phyloP scores from a whole-genome alignment of 163 green algal species.

The Scenedesmus sp. region DNA sequence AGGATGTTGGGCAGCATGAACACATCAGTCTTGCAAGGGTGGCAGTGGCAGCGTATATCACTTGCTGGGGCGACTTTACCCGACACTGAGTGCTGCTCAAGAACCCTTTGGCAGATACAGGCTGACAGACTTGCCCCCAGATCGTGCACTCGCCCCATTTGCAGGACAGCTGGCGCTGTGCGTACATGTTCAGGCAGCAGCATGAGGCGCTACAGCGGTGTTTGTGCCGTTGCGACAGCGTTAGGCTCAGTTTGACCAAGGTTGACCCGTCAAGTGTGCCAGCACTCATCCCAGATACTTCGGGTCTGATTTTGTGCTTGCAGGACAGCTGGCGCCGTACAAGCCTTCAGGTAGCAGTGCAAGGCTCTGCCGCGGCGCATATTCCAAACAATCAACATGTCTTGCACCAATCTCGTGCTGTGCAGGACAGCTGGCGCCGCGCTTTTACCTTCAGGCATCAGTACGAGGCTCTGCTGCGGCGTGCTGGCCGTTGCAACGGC shows the following conservation, averaged over 20 bases:
- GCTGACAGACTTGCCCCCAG: not conserved
- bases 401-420: no score
- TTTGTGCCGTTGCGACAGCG: no score
- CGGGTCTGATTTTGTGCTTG: no score
- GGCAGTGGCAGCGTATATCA: not conserved
- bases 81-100: no score
- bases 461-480: not conserved
- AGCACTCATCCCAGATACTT: no score
- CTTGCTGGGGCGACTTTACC: not conserved
- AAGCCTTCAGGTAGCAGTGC: not conserved
- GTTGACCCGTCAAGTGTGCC: no score
- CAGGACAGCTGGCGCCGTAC: not conserved
- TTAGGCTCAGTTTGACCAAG: no score
- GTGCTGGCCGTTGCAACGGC: not conserved
- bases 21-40: no score
- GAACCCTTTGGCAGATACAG: no score
- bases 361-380: no score
- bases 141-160: not conserved
- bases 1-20: not conserved
- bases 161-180: not conserved
- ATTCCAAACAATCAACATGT: not conserved
- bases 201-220: not conserved
- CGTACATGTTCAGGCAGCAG: not conserved
- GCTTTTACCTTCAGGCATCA: not conserved
- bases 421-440: not conserved